Evolutionary conservation across 2,329 filamentous ascomycete species (phyloP).

Genomic region (Epichloe sibirici): DNA sequence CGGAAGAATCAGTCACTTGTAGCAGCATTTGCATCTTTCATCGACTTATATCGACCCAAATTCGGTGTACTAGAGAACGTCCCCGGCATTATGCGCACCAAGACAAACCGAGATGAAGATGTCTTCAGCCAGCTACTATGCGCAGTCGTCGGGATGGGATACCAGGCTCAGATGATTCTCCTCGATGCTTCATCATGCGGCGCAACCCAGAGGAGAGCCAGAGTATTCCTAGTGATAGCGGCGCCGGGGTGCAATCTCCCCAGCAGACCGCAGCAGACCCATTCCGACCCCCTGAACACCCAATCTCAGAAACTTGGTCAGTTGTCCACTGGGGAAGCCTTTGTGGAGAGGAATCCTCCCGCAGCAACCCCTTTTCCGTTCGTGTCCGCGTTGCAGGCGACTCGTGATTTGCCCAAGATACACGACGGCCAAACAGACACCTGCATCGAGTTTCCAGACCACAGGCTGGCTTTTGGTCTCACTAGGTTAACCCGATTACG

Average conservation of each 20-base stretch:
- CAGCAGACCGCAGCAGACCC: slow-evolving; percentile 43
- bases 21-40: slow-evolving; percentile 60
- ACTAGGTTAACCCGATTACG: slow-evolving; percentile 29
- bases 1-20: slow-evolving; percentile 64
- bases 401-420: slow-evolving; percentile 48
- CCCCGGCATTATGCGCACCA: slow-evolving; percentile 44
- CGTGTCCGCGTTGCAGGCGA: slow-evolving; percentile 40
- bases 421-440: slow-evolving; percentile 47
- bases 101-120: slow-evolving; percentile 39
- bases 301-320: slow-evolving; percentile 35
- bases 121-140: slow-evolving; percentile 64
- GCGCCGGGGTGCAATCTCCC: slow-evolving; percentile 52
- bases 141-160: slow-evolving; percentile 62
- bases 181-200: slow-evolving; percentile 60
- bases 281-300: slow-evolving; percentile 42
- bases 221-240: slow-evolving; percentile 61
- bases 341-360: slow-evolving; percentile 35
- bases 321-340: slow-evolving; percentile 46
- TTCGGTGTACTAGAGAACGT: slow-evolving; percentile 75
- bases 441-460: slow-evolving; percentile 57
- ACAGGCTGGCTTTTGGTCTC: slow-evolving; percentile 37
- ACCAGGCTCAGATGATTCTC: slow-evolving; percentile 57
- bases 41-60: slow-evolving; percentile 64
- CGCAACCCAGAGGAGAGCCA: slow-evolving; percentile 49
- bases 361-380: slow-evolving; percentile 46